phyloP scores from a whole-genome alignment of 2,329 filamentous ascomycete species.

The Chrysoporthe deuterocubensis region DNA sequence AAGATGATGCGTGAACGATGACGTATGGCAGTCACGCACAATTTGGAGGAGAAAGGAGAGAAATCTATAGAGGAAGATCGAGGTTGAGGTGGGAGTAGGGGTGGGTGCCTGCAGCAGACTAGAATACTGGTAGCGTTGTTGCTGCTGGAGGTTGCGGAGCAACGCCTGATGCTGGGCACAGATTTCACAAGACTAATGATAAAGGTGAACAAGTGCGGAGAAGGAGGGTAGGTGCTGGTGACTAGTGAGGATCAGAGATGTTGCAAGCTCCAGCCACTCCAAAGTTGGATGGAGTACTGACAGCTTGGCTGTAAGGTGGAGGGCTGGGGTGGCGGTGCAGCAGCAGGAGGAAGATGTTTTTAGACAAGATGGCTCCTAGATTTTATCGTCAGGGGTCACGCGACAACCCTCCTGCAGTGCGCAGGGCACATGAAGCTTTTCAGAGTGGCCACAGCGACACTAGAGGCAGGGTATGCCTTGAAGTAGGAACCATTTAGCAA shows the following conservation, averaged over 20 bases:
- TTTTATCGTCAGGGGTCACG: background rate
- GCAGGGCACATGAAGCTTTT: background rate
- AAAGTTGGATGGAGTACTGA: background rate
- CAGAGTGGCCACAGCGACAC: background rate
- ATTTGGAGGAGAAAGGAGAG: background rate
- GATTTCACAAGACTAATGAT: background rate
- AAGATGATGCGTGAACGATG: background rate
- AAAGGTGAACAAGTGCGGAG: background rate
- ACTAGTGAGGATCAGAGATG: background rate
- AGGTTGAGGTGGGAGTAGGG: background rate
- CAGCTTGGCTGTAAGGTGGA: background rate
- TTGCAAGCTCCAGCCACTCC: background rate
- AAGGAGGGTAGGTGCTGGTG: background rate
- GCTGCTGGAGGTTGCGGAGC: background rate
- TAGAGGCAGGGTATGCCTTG: background rate
- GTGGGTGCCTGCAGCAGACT: background rate
- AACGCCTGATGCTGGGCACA: background rate
- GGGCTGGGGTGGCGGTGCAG: background rate
- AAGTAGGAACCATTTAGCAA: background rate
- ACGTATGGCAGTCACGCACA: background rate
- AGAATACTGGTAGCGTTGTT: background rate
- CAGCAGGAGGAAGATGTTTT: background rate
- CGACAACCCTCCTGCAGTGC: background rate
- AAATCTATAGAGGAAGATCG: background rate
- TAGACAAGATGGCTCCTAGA: background rate